Conservation (phyloP, 495 filamentous ascomycete genomes). For the Penicillium taxi region DNA sequence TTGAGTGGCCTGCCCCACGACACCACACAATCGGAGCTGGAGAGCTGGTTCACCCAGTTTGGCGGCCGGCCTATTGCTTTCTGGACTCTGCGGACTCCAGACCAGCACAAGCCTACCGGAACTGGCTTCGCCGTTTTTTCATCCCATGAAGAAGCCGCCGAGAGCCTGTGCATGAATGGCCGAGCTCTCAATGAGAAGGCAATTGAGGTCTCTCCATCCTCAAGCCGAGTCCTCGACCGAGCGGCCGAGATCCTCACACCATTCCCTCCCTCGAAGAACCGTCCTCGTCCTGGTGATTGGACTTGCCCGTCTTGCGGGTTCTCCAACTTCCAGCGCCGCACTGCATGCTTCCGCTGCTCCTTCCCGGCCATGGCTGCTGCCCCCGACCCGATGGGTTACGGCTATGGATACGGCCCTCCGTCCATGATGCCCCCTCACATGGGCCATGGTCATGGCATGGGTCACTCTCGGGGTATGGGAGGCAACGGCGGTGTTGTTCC, state of each 20-base stretch:
- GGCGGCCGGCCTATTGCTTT: conserved; percentile 98
- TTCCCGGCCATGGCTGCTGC: conserved; percentile 84
- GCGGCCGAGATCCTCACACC: conserved; percentile 91
- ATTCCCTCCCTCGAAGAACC: conserved; percentile 97
- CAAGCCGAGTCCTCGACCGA: conserved; percentile 89
- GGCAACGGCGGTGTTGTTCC: conserved; percentile 83
- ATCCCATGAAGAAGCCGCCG: conserved; percentile 96
- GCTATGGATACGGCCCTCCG: conserved; percentile 68
- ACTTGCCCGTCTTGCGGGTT: conserved; percentile 87
- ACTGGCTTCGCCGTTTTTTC: conserved; percentile 97
- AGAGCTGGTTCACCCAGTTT: conserved; percentile 99
- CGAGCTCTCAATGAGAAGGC: conserved; percentile 97
- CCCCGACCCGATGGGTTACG: conserved; percentile 66
- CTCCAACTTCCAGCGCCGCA: conserved; percentile 90
- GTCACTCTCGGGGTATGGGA: conserved; percentile 62
- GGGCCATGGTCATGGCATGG: conserved; percentile 65
- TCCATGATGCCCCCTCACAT: conserved; percentile 80
- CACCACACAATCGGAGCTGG: conserved; percentile 94
- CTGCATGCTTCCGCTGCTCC: conserved; percentile 96
- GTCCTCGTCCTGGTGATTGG: conserved; percentile 95
- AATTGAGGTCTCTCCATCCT: conserved; percentile 94
- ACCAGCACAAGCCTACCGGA: conserved; percentile 97
- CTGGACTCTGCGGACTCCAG: conserved; percentile 94
- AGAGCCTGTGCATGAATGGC: conserved; percentile 98
- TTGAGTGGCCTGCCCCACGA: conserved; percentile 96